Conservation (phyloP, 225 moss, liverwort and hornwort species). For the Ulota crispa region DNA sequence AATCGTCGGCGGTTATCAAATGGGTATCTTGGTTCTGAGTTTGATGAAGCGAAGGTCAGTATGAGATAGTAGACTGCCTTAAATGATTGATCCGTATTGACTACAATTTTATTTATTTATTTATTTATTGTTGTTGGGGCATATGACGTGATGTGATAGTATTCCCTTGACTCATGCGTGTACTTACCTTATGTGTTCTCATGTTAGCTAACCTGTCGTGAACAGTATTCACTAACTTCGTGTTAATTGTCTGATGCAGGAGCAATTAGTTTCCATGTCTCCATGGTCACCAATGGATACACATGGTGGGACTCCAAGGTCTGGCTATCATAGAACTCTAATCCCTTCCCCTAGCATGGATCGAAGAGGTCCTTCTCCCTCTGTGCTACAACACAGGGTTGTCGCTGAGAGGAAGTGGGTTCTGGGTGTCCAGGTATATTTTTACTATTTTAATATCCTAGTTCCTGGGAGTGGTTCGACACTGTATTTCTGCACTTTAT, state of each 20-base stretch:
- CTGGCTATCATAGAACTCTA: conserved; percentile 37
- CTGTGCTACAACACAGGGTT: conserved; percentile 53
- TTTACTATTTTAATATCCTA: conserved; percentile 23
- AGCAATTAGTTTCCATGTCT: conserved; percentile 36
- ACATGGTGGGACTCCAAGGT: conserved; percentile 32
- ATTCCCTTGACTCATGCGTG: neutral
- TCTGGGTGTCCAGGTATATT: conserved; percentile 51
- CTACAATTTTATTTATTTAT: neutral
- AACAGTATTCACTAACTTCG: neutral
- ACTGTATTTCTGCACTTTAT: neutral
- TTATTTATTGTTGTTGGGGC: neutral
- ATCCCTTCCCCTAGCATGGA: conserved; percentile 45
- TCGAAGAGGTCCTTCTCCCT: conserved; percentile 54
- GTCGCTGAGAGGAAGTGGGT: conserved; percentile 61
- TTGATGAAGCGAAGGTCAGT: conserved; percentile 52
- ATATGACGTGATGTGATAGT: neutral
- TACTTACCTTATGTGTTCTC: neutral
- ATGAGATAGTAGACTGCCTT: neutral
- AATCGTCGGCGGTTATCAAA: conserved; percentile 56
- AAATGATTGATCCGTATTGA: neutral
- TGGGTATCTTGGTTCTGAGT: conserved; percentile 61
- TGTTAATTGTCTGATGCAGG: conserved; percentile 39
- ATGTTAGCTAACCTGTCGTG: neutral
- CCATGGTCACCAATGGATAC: conserved; percentile 51
- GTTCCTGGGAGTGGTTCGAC: conserved; percentile 22